These are phyloP conservation scores for Mikania micrantha DNA, from an alignment of 129 eudicot species.

Conservation along the genomic window DNA sequence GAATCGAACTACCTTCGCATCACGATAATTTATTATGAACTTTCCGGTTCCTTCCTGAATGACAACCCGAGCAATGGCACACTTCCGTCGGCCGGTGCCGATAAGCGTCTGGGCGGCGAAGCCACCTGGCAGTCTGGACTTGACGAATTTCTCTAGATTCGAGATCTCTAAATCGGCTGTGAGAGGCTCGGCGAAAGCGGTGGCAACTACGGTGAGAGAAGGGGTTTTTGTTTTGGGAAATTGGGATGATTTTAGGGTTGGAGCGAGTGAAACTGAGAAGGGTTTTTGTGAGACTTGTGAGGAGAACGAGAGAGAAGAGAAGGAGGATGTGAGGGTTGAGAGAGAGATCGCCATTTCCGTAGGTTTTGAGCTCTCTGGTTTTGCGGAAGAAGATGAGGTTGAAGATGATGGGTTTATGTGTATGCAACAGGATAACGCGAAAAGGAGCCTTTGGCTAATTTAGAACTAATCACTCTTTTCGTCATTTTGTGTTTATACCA, in stretches of 20 bases:
- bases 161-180: conserved; percentile 31
- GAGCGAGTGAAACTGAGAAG: conserved; percentile 23
- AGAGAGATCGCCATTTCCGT: conserved; percentile 51
- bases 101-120: conserved; percentile 72
- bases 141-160: conserved; percentile 51
- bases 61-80: conserved; percentile 91
- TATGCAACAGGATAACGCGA: conserved; percentile 32
- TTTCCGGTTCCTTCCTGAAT: conserved; percentile 87
- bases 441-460: no score
- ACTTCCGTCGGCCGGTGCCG: conserved; percentile 85
- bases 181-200: conserved; percentile 23
- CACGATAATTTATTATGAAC: conserved; percentile 68
- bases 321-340: conserved; percentile 59
- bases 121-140: conserved; percentile 84
- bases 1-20: conserved; percentile 43
- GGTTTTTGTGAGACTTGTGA: conserved; percentile 62
- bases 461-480: no score
- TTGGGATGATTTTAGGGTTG: conserved; percentile 15
- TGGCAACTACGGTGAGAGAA: conserved; percentile 32
- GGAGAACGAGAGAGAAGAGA: conserved; percentile 68
- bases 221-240: conserved; percentile 24
- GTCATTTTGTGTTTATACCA: no score
- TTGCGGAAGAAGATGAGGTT: conserved; percentile 8
- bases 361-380: not conserved
- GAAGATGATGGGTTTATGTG: conserved; percentile 2